Conservation (phyloP, 2,329 filamentous ascomycete species). For the Penicillium sp. region DNA sequence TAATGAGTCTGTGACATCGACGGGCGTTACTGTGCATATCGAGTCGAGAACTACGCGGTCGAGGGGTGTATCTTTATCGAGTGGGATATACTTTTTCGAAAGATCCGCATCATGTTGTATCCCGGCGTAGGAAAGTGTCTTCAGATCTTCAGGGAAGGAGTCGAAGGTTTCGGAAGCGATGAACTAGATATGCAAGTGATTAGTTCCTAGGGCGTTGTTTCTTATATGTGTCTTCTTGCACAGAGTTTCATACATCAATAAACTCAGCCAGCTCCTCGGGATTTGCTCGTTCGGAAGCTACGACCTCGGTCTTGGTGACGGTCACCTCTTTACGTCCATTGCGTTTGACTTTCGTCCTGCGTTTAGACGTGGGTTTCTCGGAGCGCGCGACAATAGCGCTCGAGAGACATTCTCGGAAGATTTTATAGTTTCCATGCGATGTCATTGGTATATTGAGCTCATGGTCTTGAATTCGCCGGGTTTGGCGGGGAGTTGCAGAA, state of each 20-base stretch:
- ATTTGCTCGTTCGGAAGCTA: conserved; percentile 34
- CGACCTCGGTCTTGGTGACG: conserved; percentile 6
- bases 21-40: conserved; percentile 57
- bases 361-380: conserved; percentile 44
- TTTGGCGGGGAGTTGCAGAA: not conserved
- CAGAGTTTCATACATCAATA: conserved; percentile 58
- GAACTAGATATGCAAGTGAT: conserved; percentile 50
- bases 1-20: conserved; percentile 65
- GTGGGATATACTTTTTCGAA: conserved; percentile 53
- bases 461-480: not conserved
- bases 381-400: conserved; percentile 65
- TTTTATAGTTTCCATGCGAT: conserved; percentile 57
- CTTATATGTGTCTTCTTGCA: not conserved
- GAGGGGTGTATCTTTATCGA: conserved; percentile 49
- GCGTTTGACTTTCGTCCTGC: conserved; percentile 21
- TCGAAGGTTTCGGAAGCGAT: conserved; percentile 69
- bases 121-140: conserved; percentile 60
- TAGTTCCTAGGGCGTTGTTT: not conserved
- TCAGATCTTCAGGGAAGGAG: conserved; percentile 61
- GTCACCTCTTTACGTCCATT: conserved; percentile 13
- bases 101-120: conserved; percentile 54
- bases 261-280: conserved; percentile 76
- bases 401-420: conserved; percentile 74
- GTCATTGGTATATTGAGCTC: conserved; percentile 21
- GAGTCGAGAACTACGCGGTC: conserved; percentile 51